Percentiles rank a stretch among this genome's conserved stretches.
These are phyloP conservation scores for Picochlorum costavermella DNA, from an alignment of 139 green algal genomes.

Conservation along the genomic window DNA sequence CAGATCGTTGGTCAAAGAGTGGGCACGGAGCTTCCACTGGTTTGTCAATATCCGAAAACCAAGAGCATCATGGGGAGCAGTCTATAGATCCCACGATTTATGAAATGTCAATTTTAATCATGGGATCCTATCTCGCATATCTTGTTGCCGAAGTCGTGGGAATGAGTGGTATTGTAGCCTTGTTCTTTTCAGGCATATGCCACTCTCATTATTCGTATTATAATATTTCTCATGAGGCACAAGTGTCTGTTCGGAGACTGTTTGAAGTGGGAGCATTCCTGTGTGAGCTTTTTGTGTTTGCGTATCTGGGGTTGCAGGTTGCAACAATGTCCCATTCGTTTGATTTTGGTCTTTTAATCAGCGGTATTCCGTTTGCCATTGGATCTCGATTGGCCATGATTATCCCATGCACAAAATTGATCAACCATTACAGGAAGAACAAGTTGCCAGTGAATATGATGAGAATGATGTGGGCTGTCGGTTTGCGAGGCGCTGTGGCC, in stretches of 20 bases:
- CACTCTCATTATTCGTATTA: constrained; percentile 62
- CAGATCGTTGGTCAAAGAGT: constrained; percentile 5
- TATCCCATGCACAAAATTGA: constrained; percentile 45
- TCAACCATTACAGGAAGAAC: constrained; percentile 34
- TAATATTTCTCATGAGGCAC: constrained; percentile 29
- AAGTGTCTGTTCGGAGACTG: constrained; percentile 34
- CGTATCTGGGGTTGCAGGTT: constrained; percentile 62
- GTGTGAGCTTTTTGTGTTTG: constrained; percentile 64
- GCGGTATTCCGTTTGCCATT: constrained; percentile 46
- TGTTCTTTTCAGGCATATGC: constrained; percentile 70
- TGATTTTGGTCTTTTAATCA: constrained; percentile 24
- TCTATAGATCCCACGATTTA: constrained; percentile 17
- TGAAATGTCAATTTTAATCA: constrained; percentile 37
- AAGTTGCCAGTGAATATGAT: constrained; percentile 40
- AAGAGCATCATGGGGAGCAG: not conserved
- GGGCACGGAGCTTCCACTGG: not conserved
- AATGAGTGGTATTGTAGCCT: constrained; percentile 73
- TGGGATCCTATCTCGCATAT: constrained; percentile 66
- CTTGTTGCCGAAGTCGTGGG: constrained; percentile 64
- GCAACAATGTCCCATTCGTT: constrained; percentile 4
- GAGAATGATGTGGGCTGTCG: constrained; percentile 50
- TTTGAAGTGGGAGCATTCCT: constrained; percentile 53
- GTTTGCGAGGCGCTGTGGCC: constrained; percentile 61
- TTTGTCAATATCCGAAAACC: not conserved
- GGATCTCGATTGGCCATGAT: constrained; percentile 46